Conservation (phyloP, 768 basidiomycete genomes). For the Kwoniella pini region DNA sequence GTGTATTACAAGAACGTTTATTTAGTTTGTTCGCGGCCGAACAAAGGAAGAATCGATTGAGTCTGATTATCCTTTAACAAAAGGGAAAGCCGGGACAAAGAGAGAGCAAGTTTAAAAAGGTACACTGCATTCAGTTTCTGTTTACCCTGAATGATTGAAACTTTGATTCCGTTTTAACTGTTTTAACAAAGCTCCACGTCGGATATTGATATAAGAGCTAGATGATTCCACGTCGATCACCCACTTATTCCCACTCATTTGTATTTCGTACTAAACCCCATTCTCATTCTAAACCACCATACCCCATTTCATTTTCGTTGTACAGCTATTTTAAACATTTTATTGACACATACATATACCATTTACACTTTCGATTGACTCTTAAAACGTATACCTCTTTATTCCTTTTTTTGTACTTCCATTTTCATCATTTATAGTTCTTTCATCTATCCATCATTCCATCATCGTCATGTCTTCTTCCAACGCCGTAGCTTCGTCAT, state of each 20-base stretch:
- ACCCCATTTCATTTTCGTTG: constrained; percentile 17
- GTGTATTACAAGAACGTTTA: no score
- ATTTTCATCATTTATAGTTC: constrained; percentile 4
- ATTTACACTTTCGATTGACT: neutral
- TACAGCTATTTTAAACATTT: constrained; percentile 9
- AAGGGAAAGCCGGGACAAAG: no score
- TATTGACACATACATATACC: neutral
- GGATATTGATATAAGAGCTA: neutral
- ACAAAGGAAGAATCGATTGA: no score
- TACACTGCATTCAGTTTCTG: no score
- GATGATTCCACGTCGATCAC: constrained; percentile 19
- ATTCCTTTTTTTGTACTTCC: constrained; percentile 8
- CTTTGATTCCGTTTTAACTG: no score
- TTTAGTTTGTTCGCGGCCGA: no score
- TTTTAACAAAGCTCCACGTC: constrained; percentile 14
- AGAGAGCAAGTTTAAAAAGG: no score
- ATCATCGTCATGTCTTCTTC: constrained; percentile 1
- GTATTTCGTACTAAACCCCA: constrained; percentile 1
- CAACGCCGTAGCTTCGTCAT: constrained; percentile 24
- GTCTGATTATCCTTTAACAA: no score
- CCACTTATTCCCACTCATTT: constrained; percentile 8
- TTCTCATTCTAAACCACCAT: constrained; percentile 9
- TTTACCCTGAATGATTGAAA: no score
- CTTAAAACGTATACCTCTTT: neutral
- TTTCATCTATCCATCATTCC: neutral